A percentile compares a stretch with the other conserved stretches of the same genome.
phyloP scores from a whole-genome alignment of 495 filamentous ascomycete species.

The Trichocladium uniseriatum region DNA sequence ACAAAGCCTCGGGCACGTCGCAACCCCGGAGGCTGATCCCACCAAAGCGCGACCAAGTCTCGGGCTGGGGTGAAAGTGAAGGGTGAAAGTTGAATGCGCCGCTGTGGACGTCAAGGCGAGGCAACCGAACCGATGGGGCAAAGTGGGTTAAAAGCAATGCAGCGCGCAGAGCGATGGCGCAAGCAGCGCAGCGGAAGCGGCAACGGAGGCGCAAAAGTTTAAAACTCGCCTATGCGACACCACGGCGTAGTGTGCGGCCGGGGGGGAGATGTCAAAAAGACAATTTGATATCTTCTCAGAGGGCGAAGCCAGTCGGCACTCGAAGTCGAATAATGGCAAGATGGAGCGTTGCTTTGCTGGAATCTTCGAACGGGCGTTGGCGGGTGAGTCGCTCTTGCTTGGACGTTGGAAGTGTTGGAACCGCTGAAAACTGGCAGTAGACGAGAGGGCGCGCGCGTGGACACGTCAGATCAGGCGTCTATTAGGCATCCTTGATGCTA shows the following conservation, averaged over 20 bases:
- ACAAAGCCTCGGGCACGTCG: too few species aligned
- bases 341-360: not conserved
- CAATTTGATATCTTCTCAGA: not conserved
- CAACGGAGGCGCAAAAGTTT: too few species aligned
- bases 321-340: not conserved
- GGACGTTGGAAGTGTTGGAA: not conserved
- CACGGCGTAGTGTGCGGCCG: too few species aligned
- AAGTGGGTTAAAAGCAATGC: not conserved
- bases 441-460: constrained; percentile 10
- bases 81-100: too few species aligned
- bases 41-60: not conserved
- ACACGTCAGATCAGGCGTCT: constrained; percentile 19
- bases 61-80: not conserved
- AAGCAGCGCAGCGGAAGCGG: too few species aligned
- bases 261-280: not conserved
- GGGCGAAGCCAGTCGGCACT: constrained; percentile 18
- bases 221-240: too few species aligned
- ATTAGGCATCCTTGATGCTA: constrained; percentile 14
- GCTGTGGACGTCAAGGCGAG: too few species aligned
- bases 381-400: not conserved
- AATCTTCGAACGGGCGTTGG: not conserved
- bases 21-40: too few species aligned
- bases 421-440: not conserved
- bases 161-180: constrained; percentile 1
- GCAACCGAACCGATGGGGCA: too few species aligned